A percentile compares a stretch with the other conserved stretches of the same genome.
phyloP scores from a whole-genome alignment of 2,329 filamentous ascomycete species.

The Diaporthe australafricana region DNA sequence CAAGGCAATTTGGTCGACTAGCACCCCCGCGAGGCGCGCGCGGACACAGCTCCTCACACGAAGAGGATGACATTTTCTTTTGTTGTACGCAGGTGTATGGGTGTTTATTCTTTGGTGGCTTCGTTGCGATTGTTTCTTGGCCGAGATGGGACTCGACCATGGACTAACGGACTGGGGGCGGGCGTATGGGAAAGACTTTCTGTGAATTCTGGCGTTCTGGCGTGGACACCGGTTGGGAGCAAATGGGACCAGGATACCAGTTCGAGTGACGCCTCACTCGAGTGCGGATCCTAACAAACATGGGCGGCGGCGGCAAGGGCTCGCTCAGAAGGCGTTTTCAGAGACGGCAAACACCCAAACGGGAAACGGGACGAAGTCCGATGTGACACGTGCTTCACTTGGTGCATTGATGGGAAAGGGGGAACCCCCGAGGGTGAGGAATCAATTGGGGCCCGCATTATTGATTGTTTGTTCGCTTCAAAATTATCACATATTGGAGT shows the following conservation, averaged over 20 bases:
- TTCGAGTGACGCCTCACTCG: slow-evolving; percentile 29
- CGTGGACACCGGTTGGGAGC: slow-evolving; percentile 27
- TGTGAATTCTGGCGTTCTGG: slow-evolving; percentile 30
- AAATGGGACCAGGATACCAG: slow-evolving; percentile 29
- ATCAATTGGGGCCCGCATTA: slow-evolving; percentile 6
- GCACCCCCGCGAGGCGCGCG: not conserved
- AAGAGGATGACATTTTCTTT: not conserved
- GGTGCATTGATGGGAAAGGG: slow-evolving; percentile 15
- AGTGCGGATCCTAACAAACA: slow-evolving; percentile 24
- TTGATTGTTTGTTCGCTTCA: slow-evolving; percentile 1
- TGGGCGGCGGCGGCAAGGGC: slow-evolving; percentile 10
- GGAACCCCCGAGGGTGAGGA: not conserved
- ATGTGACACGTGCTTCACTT: slow-evolving; percentile 12
- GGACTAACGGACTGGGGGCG: not conserved
- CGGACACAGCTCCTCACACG: not conserved
- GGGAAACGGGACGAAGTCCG: slow-evolving; percentile 26
- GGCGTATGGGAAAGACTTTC: slow-evolving; percentile 6
- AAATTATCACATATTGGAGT: not conserved
- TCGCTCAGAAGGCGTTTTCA: slow-evolving; percentile 24
- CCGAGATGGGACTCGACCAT: not conserved
- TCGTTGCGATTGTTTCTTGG: not conserved
- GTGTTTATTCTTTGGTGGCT: not conserved
- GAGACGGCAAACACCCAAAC: slow-evolving; percentile 19
- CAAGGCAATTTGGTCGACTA: too few relatives aligned
- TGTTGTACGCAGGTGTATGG: slow-evolving; percentile 3